Evolutionary conservation across 2,329 filamentous ascomycete genomes (phyloP).

Genomic region (Venturia pyrina): DNA sequence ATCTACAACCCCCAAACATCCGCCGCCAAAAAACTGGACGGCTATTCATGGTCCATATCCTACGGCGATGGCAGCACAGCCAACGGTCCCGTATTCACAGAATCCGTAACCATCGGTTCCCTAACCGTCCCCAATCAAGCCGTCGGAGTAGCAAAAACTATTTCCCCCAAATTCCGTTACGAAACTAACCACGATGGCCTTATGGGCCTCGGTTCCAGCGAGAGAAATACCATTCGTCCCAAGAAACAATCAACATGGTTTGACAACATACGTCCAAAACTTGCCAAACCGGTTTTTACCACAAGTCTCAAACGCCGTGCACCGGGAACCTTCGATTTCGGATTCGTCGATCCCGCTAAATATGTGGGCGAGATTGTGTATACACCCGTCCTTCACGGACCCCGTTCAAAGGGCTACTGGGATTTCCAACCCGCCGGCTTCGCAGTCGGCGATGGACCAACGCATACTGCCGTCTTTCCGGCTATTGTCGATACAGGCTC

Average conservation of each 20-base stretch:
- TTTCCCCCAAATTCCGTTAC: constrained; percentile 43
- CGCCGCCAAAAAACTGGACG: not conserved
- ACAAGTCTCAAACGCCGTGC: not conserved
- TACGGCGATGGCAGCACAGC: constrained; percentile 59
- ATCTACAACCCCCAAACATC: not conserved
- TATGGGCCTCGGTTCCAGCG: not conserved
- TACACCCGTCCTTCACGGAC: constrained; percentile 41
- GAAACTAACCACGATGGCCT: constrained; percentile 34
- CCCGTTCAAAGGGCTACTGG: constrained; percentile 47
- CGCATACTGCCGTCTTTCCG: constrained; percentile 20
- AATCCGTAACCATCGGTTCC: constrained; percentile 52
- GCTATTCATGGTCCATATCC: constrained; percentile 45
- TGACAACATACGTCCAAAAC: constrained; percentile 44
- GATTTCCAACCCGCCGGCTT: constrained; percentile 48
- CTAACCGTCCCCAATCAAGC: constrained; percentile 51
- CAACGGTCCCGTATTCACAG: constrained; percentile 55
- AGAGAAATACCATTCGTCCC: not conserved
- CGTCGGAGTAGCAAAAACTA: constrained; percentile 51
- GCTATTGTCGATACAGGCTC: constrained; percentile 64
- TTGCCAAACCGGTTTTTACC: not conserved
- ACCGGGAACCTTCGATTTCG: not conserved
- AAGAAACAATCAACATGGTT: constrained; percentile 40
- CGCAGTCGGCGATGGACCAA: constrained; percentile 37
- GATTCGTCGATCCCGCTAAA: constrained; percentile 28
- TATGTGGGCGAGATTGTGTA: constrained; percentile 51